Base-by-base conservation (phyloP, 2,329 filamentous ascomycete species). In the Xylariales sp. region DNA sequence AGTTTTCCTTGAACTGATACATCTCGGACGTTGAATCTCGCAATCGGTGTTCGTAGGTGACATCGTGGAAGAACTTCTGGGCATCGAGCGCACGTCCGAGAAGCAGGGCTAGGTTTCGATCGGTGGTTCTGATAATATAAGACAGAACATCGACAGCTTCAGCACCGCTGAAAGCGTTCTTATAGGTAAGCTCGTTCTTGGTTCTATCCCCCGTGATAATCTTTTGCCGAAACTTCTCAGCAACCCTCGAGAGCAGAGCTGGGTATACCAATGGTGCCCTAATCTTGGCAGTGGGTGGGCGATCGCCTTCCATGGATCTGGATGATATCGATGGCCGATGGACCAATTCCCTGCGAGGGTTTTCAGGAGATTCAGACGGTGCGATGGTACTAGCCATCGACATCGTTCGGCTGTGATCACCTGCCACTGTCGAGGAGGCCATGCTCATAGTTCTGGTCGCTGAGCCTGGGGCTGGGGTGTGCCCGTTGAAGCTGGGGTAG, bases 1-100 rank as follows among this genome's bases (percentile, higher is more conserved):
- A 74, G 3, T 84, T 94, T 66, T 97, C 91, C 50, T 86, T 82
- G 64, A 98, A 98, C 59, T 97, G 91, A 61, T 97, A 98, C 61
- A 98, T 86, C 63, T 98, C 93, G 36, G 83, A 85, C 28, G 83
- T 79, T n/a, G 91, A 94, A 62, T 98, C 93, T 62, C 93, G 85
- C 53, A 98, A 69, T 33, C 93, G 80, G 62, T 98, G 93, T 53
- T 96, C 91, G 62, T 98, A 98, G 1, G 91, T 96, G 35, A 97
- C 93, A 72, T 98, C 93, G 67, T 98, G 93, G 60, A 98, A 98
- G 67, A 95, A 96, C 60, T 97, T 97, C 58, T 98, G 93, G 17
- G 93, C 93, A 65, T 98, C 93, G 43, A 98, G 69, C 29, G 93
- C 89, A 57, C 93, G 80, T 45, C 93, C 93, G 13, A 98, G 71